These are phyloP conservation scores for Cercospora zeina DNA, from an alignment of 2,329 filamentous ascomycete species.

Conservation along the genomic window DNA sequence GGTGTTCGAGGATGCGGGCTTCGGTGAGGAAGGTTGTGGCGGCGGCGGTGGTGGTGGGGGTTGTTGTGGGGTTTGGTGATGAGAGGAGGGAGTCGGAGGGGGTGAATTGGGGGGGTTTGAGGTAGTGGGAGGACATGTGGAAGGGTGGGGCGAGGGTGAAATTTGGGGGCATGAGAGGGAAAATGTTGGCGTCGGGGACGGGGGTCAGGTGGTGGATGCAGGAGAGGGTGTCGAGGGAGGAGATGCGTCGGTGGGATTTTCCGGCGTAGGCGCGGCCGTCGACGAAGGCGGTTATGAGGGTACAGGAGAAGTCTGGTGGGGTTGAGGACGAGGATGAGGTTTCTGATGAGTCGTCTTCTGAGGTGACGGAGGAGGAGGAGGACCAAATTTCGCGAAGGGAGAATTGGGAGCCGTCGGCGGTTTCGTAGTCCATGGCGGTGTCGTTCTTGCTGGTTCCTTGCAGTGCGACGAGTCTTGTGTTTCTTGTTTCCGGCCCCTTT, in stretches of 20 bases:
- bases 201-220: constrained; percentile 31
- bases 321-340: constrained; percentile 12
- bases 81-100: constrained; percentile 31
- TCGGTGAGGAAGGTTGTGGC: constrained; percentile 36
- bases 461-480: neutral
- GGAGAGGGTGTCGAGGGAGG: constrained; percentile 33
- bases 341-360: neutral
- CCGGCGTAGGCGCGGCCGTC: constrained; percentile 36
- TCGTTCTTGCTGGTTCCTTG: neutral
- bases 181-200: constrained; percentile 34
- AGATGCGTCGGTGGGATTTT: constrained; percentile 23
- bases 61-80: too few species aligned
- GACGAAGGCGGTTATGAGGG: constrained; percentile 34
- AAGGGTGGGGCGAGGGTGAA: constrained; percentile 28
- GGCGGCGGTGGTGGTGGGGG: constrained; percentile 34
- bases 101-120: constrained; percentile 39
- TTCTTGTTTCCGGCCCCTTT: neutral
- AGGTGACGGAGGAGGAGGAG: too few species aligned
- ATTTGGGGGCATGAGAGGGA: constrained; percentile 29
- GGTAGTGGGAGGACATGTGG: constrained; percentile 31
- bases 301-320: constrained; percentile 22
- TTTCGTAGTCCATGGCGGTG: constrained; percentile 36
- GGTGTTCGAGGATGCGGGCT: constrained; percentile 32
- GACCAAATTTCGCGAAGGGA: constrained; percentile 32
- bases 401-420: constrained; percentile 36